A percentile compares a stretch with the other conserved stretches of the same genome.
phyloP scores from a whole-genome alignment of 352 stramenopile species.

The Thraustotheca clavata region DNA sequence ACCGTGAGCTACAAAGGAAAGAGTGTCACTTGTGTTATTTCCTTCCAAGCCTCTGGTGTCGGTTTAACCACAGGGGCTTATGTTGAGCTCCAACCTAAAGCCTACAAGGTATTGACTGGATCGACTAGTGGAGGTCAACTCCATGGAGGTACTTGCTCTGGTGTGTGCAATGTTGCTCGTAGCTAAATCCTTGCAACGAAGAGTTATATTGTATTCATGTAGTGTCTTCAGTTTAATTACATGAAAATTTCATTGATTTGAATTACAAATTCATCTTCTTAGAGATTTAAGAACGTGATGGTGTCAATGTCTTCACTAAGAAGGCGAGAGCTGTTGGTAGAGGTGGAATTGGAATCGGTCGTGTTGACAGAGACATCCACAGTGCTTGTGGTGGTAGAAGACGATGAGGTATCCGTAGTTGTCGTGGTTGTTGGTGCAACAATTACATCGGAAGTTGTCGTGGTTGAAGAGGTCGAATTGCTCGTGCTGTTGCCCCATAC shows the following conservation, averaged over 20 bases:
- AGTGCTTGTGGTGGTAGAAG: too few species aligned
- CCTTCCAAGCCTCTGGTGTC: neutral
- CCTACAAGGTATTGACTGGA: neutral
- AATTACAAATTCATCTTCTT: too few species aligned
- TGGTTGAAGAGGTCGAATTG: neutral
- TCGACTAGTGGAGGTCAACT: neutral
- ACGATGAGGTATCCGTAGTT: neutral
- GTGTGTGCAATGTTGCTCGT: slow-evolving; percentile 2
- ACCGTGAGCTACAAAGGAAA: neutral
- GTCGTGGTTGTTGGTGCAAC: neutral
- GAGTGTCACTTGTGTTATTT: neutral
- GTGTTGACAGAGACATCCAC: too few species aligned
- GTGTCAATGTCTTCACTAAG: too few species aligned
- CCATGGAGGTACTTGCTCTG: neutral
- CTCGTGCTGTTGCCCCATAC: slow-evolving; percentile 20
- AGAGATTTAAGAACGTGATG: too few species aligned
- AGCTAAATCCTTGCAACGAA: neutral
- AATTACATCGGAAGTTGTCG: neutral
- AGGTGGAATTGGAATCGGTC: too few species aligned
- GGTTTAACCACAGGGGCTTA: neutral
- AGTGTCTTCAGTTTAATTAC: too few species aligned
- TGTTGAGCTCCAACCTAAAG: neutral
- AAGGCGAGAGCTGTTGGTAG: too few species aligned
- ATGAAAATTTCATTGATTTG: too few species aligned
- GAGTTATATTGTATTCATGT: neutral